Evolutionary conservation across 2,329 filamentous ascomycete species (phyloP), one percentile per base, ranked within the genome.

Genomic region (Fusarium sp.): DNA sequence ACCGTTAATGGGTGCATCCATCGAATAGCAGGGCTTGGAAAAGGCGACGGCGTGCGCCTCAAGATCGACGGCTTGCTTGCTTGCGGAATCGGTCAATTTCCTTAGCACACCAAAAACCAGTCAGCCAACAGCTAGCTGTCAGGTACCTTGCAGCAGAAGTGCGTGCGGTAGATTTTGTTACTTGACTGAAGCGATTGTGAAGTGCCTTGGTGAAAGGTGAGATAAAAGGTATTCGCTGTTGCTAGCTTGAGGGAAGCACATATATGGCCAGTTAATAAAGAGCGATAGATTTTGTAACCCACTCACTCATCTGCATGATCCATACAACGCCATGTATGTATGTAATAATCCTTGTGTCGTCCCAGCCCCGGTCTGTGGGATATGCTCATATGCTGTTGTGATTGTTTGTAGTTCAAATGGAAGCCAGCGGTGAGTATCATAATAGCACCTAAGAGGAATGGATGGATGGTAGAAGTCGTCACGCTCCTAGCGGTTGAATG

Each of bases 1-100:
- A 30, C 39, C 39, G 58, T 59, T 64, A 50, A 74, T 70, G 68
- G 62, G 55, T 72, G 72, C 44, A 70, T 71, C 66, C 36, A 59
- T 71, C 60, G 55, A 69, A 63, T 67, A 66, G 51, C 30, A 71
- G 48, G 39, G 54, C 66, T 60, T 42, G 26, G 63, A 60, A 71
- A 71, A 68, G 44, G 54, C 12, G 62, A 62, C 71, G 54, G 71
- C 54, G 62, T 58, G 26, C 62, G 59, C 59, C 63, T 63, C 57
- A 57, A 42, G 67, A 72, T 74, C 55, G 71, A 72, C 52, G 47
- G 58, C 62, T 62, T 59, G 50, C 51, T 72, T 72, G 55, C 56
- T 64, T 74, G 63, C 51, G 48, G 56, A 56, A 71, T 51, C 44
- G 70, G 39, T 42, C 50, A 47, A 73, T 65, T 41, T 58, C 50